Evolutionary conservation across 2,329 filamentous ascomycete genomes (phyloP), one percentile per base, ranked within the genome.

Genomic region (Fusarium guadeloupense): DNA sequence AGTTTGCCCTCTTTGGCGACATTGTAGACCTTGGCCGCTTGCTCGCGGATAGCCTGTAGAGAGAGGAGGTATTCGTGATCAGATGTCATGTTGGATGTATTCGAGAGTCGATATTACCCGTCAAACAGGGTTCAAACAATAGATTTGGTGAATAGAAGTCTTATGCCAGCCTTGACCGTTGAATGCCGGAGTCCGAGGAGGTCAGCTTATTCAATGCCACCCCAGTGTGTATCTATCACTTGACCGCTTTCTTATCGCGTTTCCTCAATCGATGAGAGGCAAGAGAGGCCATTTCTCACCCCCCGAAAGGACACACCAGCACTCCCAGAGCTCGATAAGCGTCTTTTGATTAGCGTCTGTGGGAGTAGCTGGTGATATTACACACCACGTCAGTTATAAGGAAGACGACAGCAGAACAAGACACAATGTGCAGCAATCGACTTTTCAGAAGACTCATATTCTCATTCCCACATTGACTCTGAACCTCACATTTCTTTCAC

Each of bases 1-100:
- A 82, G 65, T 7, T 72, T 65, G 4, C 74, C 74, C 5, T 70
- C 56, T 49, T 76, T 69, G n/a, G 80, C 80, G 1, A 73, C 72
- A 26, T 73, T 54, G 1, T 71, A 56, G 14, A 78, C 74, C 14
- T 71, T 60, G 20, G 60, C 62, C 5, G 76, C 71, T 28, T 72
- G 71, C 13, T 75, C 74, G 25, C 77, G 72, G 17, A 78, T 70
- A 6, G 76, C 74, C 21, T 68, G 70, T 0, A 78, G 72, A 20
- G 70, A 73, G 4, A 75, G 69, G 3, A 78, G 67, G 54, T 78
- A 76, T 7, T 75, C 37, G 5, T 28, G 21, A 0, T 62, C 59
- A 4, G 1, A 45, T 39, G 41, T 56, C 61, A 63, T 69, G 45
- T 16, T 35, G 13, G 35, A 54, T 7, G 13, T 31, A n/a, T 31